phyloP scores from a whole-genome alignment of 768 basidiomycete species.

The Suillus cothurnatus region DNA sequence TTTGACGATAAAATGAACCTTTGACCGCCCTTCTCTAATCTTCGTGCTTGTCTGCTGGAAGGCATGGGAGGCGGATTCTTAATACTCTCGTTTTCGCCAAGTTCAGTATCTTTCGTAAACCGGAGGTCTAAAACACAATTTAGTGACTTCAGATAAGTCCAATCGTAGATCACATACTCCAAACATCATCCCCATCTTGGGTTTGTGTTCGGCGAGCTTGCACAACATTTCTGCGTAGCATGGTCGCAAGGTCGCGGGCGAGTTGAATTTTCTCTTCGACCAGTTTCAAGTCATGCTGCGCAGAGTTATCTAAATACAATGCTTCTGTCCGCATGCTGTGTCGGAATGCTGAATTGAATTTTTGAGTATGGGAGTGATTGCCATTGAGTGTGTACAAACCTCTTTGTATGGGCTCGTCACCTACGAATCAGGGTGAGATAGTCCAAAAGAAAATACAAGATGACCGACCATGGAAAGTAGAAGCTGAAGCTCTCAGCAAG shows the following conservation, averaged over 20 bases:
- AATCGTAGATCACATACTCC: conserved; percentile 47
- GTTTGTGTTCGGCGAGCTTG: conserved; percentile 62
- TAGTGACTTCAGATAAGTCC: not conserved
- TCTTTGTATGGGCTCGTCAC: conserved; percentile 56
- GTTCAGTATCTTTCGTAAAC: conserved; percentile 79
- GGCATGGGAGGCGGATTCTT: conserved; percentile 55
- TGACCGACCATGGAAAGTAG: conserved; percentile 63
- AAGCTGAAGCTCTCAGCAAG: conserved; percentile 64
- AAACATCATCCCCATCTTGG: conserved; percentile 46
- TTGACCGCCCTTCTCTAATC: conserved; percentile 40
- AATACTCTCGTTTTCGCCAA: conserved; percentile 83
- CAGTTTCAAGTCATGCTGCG: conserved; percentile 45
- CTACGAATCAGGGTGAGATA: conserved; percentile 33
- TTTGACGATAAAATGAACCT: conserved; percentile 22
- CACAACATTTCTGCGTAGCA: conserved; percentile 82
- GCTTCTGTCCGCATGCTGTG: conserved; percentile 63
- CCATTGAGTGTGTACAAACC: conserved; percentile 37
- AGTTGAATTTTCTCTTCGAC: conserved; percentile 59
- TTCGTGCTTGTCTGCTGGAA: conserved; percentile 51
- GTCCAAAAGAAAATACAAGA: not conserved
- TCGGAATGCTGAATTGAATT: conserved; percentile 59
- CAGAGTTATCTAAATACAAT: conserved; percentile 41
- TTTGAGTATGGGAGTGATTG: not conserved
- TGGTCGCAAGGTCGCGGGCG: conserved; percentile 70
- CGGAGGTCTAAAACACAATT: conserved; percentile 55